Percentiles rank a stretch among this genome's conserved stretches.
Evolutionary conservation across 2,329 filamentous ascomycete species (phyloP).

Genomic region (Aspergillus proliferans): DNA sequence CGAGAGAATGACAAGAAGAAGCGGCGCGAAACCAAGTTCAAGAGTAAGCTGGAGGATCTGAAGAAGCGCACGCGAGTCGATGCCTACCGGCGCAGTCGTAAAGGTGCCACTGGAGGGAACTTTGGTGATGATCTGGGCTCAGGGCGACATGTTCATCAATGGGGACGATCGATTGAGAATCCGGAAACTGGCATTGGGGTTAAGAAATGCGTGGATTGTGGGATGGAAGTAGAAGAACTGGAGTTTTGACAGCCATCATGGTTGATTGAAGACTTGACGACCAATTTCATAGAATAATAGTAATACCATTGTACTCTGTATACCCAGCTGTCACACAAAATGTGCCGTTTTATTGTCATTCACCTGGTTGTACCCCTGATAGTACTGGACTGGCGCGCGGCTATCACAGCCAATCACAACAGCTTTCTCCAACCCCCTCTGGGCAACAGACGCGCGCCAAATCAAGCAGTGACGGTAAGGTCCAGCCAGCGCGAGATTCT

Average conservation of each 20-base stretch:
- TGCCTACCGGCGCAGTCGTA: constrained; percentile 69
- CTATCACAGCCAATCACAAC: background rate
- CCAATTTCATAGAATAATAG: background rate
- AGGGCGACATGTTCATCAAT: constrained; percentile 82
- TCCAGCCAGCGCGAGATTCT: background rate
- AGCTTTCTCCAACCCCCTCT: background rate
- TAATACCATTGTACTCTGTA: too few species aligned
- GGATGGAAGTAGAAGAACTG: constrained; percentile 62
- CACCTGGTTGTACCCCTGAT: too few species aligned
- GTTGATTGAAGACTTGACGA: background rate
- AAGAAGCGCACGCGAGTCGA: constrained; percentile 93
- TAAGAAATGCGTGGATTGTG: constrained; percentile 65
- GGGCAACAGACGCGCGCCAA: background rate
- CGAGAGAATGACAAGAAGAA: constrained; percentile 74
- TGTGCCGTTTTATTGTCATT: too few species aligned
- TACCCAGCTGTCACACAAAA: too few species aligned
- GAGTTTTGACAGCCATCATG: constrained; percentile 46
- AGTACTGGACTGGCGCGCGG: background rate
- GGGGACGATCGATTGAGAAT: constrained; percentile 57
- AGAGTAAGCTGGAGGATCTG: constrained; percentile 76
- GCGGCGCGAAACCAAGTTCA: constrained; percentile 86
- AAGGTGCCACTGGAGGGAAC: constrained; percentile 40
- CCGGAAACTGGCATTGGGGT: constrained; percentile 54
- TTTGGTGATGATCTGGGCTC: constrained; percentile 74
- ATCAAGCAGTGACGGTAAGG: background rate